phyloP scores from a whole-genome alignment of 225 moss, liverwort and hornwort species.

The Asterella californica region DNA sequence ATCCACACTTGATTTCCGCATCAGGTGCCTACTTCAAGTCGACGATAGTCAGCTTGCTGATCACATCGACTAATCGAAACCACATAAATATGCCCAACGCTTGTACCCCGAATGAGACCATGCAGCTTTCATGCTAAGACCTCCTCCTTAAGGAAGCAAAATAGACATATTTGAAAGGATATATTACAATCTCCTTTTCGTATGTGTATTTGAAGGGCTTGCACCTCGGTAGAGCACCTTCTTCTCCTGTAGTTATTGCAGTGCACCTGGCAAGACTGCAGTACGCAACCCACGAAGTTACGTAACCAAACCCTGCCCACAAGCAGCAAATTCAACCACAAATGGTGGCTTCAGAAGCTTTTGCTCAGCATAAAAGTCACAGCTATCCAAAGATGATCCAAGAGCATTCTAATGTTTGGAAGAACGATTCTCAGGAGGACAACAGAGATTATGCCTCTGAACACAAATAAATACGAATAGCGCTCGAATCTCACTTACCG shows the following conservation, averaged over 20 bases:
- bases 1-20: background rate
- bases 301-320: background rate
- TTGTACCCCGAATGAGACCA: no score
- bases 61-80: background rate
- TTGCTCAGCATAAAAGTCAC: background rate
- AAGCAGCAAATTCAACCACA: background rate
- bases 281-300: background rate
- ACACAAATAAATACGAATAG: background rate
- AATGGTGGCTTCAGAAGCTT: background rate
- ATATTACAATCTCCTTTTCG: slow-evolving; percentile 99
- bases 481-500: slow-evolving; percentile 44
- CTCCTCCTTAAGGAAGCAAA: background rate
- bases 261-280: slow-evolving; percentile 89
- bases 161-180: slow-evolving; percentile 38
- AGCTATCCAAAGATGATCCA: background rate
- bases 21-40: background rate
- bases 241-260: slow-evolving; percentile 93
- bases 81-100: background rate
- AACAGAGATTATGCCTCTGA: background rate
- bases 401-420: background rate
- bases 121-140: background rate
- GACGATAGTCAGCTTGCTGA: background rate
- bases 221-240: slow-evolving; percentile 93
- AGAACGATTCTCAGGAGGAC: background rate
- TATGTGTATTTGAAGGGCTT: slow-evolving; percentile 99